Percentiles rank a stretch among this genome's conserved stretches.
Conservation (phyloP, 1,139 yeast species). For the Kodamaea derodonti region DNA sequence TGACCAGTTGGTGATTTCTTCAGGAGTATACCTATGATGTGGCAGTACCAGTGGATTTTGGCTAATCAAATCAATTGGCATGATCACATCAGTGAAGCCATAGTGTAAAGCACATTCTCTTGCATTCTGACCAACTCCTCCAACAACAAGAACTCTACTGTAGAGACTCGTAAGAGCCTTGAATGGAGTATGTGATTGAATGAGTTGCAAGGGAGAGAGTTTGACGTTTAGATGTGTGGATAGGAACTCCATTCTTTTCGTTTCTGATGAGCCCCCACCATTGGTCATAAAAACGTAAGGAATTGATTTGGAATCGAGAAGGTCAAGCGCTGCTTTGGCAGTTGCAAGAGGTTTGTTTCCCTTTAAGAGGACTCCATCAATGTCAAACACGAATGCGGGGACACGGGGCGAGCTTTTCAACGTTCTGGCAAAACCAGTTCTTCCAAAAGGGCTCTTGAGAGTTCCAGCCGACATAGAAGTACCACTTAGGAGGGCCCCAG, state of each 20-base stretch:
- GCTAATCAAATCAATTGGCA: conserved; percentile 68
- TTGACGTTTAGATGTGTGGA: conserved; percentile 47
- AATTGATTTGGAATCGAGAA: conserved; percentile 51
- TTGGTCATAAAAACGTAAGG: conserved; percentile 87
- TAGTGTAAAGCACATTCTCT: conserved; percentile 70
- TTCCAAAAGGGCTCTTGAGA: no score
- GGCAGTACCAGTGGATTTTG: conserved; percentile 66
- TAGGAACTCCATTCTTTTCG: conserved; percentile 54
- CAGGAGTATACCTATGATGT: conserved; percentile 51
- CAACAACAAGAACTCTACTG: conserved; percentile 71
- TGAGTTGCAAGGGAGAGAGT: conserved; percentile 61
- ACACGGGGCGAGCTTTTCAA: neutral
- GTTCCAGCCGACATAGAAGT: no score
- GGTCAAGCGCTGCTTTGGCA: conserved; percentile 62
- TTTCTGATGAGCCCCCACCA: conserved; percentile 86
- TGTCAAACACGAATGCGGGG: conserved; percentile 45
- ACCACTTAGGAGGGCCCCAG: no score
- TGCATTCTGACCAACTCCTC: conserved; percentile 71
- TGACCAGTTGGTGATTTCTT: conserved; percentile 48
- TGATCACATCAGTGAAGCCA: conserved; percentile 78
- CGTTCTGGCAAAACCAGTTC: neutral
- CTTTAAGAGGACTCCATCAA: conserved; percentile 89
- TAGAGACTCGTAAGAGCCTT: conserved; percentile 46
- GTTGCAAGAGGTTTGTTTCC: conserved; percentile 68
- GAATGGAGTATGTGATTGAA: conserved; percentile 92